A percentile compares a stretch with the other conserved stretches of the same genome.
Evolutionary conservation across 1,284 basidiomycete genomes (phyloP).

Genomic region (Pascua guehoae): DNA sequence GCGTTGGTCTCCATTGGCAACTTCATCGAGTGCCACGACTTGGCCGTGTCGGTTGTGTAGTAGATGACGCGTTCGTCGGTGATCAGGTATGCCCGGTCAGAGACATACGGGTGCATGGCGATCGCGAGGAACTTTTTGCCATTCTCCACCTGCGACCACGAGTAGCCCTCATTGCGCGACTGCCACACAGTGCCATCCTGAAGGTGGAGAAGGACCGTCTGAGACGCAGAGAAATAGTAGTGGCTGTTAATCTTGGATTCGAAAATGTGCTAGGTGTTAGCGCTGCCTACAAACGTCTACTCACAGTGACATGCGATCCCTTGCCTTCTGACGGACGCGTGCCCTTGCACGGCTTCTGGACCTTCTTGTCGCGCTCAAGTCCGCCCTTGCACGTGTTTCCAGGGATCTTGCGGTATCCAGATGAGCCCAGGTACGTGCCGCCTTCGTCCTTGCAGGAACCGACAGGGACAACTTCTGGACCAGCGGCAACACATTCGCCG

Average conservation of each 20-base stretch:
- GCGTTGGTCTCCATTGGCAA: constrained; percentile 73
- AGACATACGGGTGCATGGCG: constrained; percentile 74
- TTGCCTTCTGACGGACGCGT: constrained; percentile 72
- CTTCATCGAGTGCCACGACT: constrained; percentile 62
- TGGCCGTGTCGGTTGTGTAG: constrained; percentile 79
- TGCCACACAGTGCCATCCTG: constrained; percentile 79
- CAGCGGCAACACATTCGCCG: constrained; percentile 70
- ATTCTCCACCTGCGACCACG: constrained; percentile 68
- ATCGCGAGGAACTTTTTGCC: constrained; percentile 71
- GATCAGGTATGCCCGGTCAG: constrained; percentile 85
- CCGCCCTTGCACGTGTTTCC: constrained; percentile 77
- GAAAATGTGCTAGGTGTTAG: constrained; percentile 60
- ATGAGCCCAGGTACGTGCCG: constrained; percentile 77
- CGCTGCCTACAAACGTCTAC: too few relatives aligned
- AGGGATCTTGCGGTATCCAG: constrained; percentile 86
- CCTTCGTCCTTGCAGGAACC: constrained; percentile 65
- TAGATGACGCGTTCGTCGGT: constrained; percentile 64
- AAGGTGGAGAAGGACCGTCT: constrained; percentile 82
- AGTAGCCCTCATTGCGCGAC: constrained; percentile 89
- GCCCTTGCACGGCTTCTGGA: constrained; percentile 57
- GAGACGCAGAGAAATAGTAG: constrained; percentile 58
- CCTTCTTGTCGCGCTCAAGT: constrained; percentile 63
- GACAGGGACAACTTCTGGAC: constrained; percentile 78
- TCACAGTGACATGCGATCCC: constrained; percentile 27
- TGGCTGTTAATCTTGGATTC: constrained; percentile 66